Base-by-base conservation (phyloP, 2,329 filamentous ascomycete genomes). In the Lachnellula suecica region DNA sequence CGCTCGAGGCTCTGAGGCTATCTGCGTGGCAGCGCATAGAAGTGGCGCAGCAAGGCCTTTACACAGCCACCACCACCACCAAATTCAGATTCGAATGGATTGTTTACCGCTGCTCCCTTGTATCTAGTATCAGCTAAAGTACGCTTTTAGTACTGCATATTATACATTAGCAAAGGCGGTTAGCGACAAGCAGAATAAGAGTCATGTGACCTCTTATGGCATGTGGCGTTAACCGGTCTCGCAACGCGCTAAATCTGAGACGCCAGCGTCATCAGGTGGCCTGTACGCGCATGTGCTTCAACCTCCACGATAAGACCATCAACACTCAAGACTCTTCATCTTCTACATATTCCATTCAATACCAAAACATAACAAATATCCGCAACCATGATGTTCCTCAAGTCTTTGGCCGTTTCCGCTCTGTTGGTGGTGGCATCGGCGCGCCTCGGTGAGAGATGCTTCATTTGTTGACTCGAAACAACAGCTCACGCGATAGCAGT, bases 361-460 rank as follows among this genome's bases (percentile, higher is more conserved):
- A 51, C 29, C 40, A 45, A 53, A 49, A 40, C 37, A 42, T 49
- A 34, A 22, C 42, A 41, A 19, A 52, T 48, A 43, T 31, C 47
- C 20, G 17, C 45, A 47, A 52, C 35, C 2, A 58, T 58, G 53
- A 49, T 53, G 48, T 56, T 56, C 56, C 52, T 56, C 53, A 58
- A 56, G 48, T 56, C 56, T 31, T 42, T 58, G 4, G 29, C 52
- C 27, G 44, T 58, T 31, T 56, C 56, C 6, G 50, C 56, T 6
- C 35, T 58, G 23, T 38, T 58, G 45, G 42, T 35, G 1, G 17
- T 56, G 35, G 45, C 47, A 49, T 52, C 53, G 20, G 56, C 56
- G 27, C 44, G 29, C 19, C 23, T n/a, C 42, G 38, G 53, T 55
- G 48, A 47, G 52, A 15, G 43, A 22, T 52, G 15, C 40, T 25